Evolutionary conservation across 83 land plant species (phyloP).

Genomic region (Picea mariana): DNA sequence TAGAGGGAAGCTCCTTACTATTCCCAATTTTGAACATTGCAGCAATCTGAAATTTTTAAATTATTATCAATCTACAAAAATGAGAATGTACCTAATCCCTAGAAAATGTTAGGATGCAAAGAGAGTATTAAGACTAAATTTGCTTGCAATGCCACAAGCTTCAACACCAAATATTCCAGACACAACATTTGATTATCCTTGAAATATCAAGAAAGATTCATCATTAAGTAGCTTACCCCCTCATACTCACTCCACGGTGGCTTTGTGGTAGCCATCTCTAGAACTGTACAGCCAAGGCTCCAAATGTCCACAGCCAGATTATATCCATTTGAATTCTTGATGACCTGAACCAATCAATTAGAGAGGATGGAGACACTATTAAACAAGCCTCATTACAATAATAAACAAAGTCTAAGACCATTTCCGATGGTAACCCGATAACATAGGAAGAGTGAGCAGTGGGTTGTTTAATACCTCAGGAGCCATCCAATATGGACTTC

Average conservation of each 20-base stretch:
- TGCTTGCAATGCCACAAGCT: background rate
- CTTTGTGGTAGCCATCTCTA: constrained; percentile 92
- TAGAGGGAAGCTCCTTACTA: constrained; percentile 79
- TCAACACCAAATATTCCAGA: background rate
- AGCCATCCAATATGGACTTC: constrained; percentile 96
- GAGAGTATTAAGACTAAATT: background rate
- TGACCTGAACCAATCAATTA: constrained; percentile 47
- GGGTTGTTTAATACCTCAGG: constrained; percentile 61
- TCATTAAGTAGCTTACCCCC: constrained; percentile 49
- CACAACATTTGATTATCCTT: background rate
- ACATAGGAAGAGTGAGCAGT: background rate
- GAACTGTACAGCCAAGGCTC: constrained; percentile 96
- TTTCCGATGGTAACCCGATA: background rate
- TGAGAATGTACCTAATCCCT: background rate
- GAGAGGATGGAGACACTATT: background rate
- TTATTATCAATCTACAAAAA: background rate
- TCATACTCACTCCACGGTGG: constrained; percentile 96
- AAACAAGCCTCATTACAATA: constrained; percentile 1
- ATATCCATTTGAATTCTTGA: constrained; percentile 69
- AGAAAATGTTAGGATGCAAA: background rate
- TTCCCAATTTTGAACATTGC: constrained; percentile 93
- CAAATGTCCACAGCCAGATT: constrained; percentile 91
- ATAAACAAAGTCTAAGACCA: background rate
- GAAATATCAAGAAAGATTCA: background rate
- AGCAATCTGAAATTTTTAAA: constrained; percentile 52